These are phyloP conservation scores for Cyberlindnera lachancei DNA, from an alignment of 805 yeast genomes.

Conservation along the genomic window DNA sequence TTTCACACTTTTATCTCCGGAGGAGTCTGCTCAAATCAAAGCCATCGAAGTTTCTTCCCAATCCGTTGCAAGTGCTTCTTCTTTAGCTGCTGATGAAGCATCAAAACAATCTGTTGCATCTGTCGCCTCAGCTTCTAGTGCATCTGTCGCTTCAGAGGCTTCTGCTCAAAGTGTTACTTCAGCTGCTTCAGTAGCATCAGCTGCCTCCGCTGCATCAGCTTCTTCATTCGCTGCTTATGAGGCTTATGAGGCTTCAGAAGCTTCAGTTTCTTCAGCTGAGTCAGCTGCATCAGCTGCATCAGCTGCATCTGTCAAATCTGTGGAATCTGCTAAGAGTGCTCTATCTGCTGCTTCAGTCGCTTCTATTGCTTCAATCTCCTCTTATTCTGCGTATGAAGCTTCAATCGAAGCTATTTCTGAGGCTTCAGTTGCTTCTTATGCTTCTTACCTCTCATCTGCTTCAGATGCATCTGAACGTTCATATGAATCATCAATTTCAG, in stretches of 20 bases:
- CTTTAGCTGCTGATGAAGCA: conserved; percentile 12
- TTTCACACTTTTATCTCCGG: conserved; percentile 22
- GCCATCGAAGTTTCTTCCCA: conserved; percentile 2
- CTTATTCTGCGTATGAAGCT: conserved; percentile 18
- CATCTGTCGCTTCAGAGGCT: conserved; percentile 7
- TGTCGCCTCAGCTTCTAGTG: conserved; percentile 5
- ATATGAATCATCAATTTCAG: conserved; percentile 5
- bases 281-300: conserved; percentile 10
- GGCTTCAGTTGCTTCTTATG: conserved; percentile 2
- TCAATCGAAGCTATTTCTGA: conserved; percentile 9
- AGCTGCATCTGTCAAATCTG: conserved; percentile 16
- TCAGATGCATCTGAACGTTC: conserved; percentile 11
- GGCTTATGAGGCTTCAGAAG: conserved; percentile 12
- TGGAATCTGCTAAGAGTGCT: conserved; percentile 22
- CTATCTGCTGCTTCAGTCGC: conserved; percentile 16
- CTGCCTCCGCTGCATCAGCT: conserved; percentile 6
- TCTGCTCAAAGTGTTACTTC: conserved; percentile 7
- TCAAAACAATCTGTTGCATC: conserved; percentile 15
- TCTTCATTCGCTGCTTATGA: conserved; percentile 17
- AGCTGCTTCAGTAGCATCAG: conserved; percentile 10
- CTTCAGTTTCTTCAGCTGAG: conserved; percentile 19
- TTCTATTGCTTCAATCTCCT: conserved; percentile 16
- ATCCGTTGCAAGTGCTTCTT: conserved; percentile 5
- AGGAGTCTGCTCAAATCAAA: conserved; percentile 15
- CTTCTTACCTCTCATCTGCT: conserved; percentile 16